A percentile compares a stretch with the other conserved stretches of the same genome.
Conservation (phyloP, 1,284 basidiomycete species). For the Chondrostereum purpureum region DNA sequence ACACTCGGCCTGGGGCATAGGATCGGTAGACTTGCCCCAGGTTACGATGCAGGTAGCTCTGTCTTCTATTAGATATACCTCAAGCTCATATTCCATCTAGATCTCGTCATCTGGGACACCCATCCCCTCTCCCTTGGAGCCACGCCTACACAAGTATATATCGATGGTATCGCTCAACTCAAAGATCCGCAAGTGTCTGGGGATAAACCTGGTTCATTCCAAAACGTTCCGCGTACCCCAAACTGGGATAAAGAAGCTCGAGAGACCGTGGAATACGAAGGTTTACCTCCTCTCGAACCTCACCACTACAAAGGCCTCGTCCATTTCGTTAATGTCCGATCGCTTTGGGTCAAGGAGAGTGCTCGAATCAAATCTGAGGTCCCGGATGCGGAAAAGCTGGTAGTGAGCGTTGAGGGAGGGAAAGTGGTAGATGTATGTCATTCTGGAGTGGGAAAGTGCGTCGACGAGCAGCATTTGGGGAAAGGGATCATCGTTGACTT, state of each 20-base stretch:
- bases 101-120: conserved; percentile 51
- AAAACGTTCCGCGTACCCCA: conserved; percentile 27
- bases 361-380: conserved; percentile 12
- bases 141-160: conserved; percentile 60
- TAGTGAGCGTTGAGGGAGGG: conserved; percentile 16
- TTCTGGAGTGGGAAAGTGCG: neutral
- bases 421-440: conserved; percentile 7
- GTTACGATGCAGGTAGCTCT: conserved; percentile 40
- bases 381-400: conserved; percentile 7
- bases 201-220: conserved; percentile 35
- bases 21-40: conserved; percentile 53
- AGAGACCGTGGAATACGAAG: conserved; percentile 44
- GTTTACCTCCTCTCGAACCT: conserved; percentile 45
- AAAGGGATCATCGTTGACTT: conserved; percentile 24
- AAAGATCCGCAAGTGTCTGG: conserved; percentile 28
- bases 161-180: conserved; percentile 57
- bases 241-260: conserved; percentile 41
- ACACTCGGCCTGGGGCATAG: conserved; percentile 65
- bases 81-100: conserved; percentile 19
- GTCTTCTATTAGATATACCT: neutral
- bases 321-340: conserved; percentile 40
- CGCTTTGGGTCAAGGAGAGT: conserved; percentile 23
- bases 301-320: conserved; percentile 25
- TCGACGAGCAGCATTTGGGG: conserved; percentile 2
- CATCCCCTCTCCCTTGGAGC: conserved; percentile 60